Conservation (phyloP, 1,284 basidiomycete species). For the Singerocomus inundabilis region DNA sequence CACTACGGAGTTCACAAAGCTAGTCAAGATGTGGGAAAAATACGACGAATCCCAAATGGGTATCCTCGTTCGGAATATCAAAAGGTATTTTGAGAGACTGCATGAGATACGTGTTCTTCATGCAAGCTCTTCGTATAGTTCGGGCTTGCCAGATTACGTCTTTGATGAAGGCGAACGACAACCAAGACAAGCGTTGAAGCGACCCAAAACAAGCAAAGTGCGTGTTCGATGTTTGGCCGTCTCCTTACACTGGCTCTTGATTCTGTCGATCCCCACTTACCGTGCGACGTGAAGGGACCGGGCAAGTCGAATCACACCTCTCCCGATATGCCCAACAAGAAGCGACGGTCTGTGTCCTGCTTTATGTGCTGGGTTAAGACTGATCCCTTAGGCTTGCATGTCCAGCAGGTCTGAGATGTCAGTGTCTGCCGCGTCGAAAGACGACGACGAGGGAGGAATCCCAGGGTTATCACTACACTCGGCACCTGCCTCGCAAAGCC, state of each 20-base stretch:
- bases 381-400: conserved; percentile 26
- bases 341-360: conserved; percentile 49
- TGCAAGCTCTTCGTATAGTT: conserved; percentile 40
- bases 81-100: conserved; percentile 58
- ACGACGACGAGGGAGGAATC: conserved; percentile 40
- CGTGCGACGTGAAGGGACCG: conserved; percentile 45
- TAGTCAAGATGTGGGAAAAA: conserved; percentile 95
- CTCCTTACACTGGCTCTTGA: conserved; percentile 11
- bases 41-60: conserved; percentile 94
- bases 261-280: conserved; percentile 21
- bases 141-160: conserved; percentile 76
- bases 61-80: conserved; percentile 92
- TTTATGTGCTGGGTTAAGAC: conserved; percentile 17
- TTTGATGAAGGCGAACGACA: conserved; percentile 81
- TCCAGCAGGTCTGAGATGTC: conserved; percentile 41
- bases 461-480: conserved; percentile 36
- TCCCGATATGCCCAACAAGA: conserved; percentile 74
- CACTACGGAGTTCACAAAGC: conserved; percentile 93
- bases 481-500: conserved; percentile 31
- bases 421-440: conserved; percentile 34
- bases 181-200: conserved; percentile 57
- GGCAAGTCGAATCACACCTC: conserved; percentile 64
- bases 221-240: conserved; percentile 30
- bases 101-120: conserved; percentile 13
- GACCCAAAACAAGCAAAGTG: conserved; percentile 77